Base-by-base conservation (phyloP, 1,139 yeast species). In the Meyerozyma carpophila region DNA sequence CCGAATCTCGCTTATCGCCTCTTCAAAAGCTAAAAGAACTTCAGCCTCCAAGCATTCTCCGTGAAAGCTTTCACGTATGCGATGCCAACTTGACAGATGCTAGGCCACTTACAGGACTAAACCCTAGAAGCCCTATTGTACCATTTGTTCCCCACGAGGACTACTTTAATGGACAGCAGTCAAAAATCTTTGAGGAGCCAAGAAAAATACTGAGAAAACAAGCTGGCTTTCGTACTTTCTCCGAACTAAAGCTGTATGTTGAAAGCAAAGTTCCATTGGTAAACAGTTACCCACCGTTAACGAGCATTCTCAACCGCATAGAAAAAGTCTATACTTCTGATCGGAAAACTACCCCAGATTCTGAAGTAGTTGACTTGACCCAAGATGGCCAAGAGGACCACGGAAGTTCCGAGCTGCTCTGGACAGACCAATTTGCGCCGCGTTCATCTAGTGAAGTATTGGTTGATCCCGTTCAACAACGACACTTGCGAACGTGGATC, bases 11-110 rank as follows among this genome's bases (percentile, higher is more conserved):
- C 39, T 37, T 58, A 8, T 54, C 59, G 2, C 59, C 61, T 3
- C 46, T 58, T 8, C 66, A 59, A 43, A 58, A 56, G 38, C 45
- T 57, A 14, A 61, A 58, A 44, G 56, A 54, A 24, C 43, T 63
- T n/a, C 46, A 51, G 4, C 62, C 62, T 24, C 60, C 63, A 2
- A 8, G 36, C 13, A 29, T 65, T 7, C 43, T 43, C 4, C 49
- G 45, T 39, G 43, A 50, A 2, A 51, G 53, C 21, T 54, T 63
- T 39, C 68, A 63, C 50, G 51, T 65, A 11, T 8, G 16, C 21
- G 21, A 10, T 32, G 10, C 11, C 10, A 10, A 32, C 20, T 6
- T 32, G n/a, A 5, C 5, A 9, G 11, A 11, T 3, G 16, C 36
- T 9, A 27, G 13, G 13, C 13, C 13, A 7, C 29, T 27, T 10